Evolutionary conservation across 2,329 filamentous ascomycete species (phyloP).

Genomic region (Cordyceps militaris): DNA sequence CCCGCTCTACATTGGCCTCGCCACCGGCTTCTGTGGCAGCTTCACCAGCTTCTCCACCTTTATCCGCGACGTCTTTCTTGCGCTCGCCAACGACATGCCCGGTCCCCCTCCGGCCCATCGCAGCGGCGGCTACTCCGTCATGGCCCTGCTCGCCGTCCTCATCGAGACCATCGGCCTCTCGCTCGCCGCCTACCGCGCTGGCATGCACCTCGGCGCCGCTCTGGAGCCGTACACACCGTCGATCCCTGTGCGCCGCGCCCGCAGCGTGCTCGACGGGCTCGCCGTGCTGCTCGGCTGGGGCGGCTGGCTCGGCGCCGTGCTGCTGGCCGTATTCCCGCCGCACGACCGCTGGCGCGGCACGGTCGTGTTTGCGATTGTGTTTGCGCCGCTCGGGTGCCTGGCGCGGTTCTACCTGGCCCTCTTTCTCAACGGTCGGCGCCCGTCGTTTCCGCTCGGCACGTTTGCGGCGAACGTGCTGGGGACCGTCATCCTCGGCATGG

Average conservation of each 20-base stretch:
- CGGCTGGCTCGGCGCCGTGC: conserved; percentile 69
- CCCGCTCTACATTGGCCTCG: conserved; percentile 78
- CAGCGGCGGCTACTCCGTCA: conserved; percentile 72
- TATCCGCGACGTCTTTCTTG: conserved; percentile 71
- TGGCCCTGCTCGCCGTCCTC: conserved; percentile 71
- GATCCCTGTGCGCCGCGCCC: conserved; percentile 49
- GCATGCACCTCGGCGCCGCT: conserved; percentile 66
- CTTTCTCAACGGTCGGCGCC: conserved; percentile 58
- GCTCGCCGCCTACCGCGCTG: conserved; percentile 60
- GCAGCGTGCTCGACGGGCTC: conserved; percentile 56
- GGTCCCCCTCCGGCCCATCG: conserved; percentile 38
- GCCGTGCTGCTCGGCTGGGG: conserved; percentile 61
- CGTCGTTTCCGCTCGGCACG: conserved; percentile 76
- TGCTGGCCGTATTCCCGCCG: conserved; percentile 67
- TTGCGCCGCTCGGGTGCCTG: conserved; percentile 75
- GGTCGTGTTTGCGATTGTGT: conserved; percentile 69
- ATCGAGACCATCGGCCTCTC: conserved; percentile 65
- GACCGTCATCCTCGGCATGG: conserved; percentile 65
- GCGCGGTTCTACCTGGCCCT: conserved; percentile 66
- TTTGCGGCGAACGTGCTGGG: conserved; percentile 77
- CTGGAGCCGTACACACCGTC: conserved; percentile 53
- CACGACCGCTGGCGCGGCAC: conserved; percentile 68
- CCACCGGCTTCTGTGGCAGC: conserved; percentile 82
- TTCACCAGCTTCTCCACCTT: conserved; percentile 89
- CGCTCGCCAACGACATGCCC: conserved; percentile 64